Evolutionary conservation across 2,329 filamentous ascomycete species (phyloP), one percentile per base, ranked within the genome.

Genomic region (Ampelomyces quisqualis): DNA sequence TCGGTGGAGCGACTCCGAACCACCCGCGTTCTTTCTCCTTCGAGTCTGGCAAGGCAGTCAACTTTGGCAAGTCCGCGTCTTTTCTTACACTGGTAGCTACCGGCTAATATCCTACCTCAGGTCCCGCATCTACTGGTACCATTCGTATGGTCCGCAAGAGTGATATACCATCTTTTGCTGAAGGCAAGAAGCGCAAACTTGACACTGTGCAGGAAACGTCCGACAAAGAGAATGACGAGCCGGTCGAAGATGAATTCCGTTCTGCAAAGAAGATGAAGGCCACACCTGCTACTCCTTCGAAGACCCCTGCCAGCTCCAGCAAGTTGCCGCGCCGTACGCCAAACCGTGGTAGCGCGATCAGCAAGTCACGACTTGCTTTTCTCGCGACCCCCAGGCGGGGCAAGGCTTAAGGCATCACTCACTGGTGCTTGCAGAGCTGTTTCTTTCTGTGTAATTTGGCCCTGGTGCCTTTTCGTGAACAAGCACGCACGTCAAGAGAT

Each of bases 1-100:
- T 69, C 33, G 58, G 66, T 34, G 58, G 57, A 19, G 47, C 51
- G 28, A 38, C 51, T 18, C 46, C 46, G 7, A 58, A 49, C 37
- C 65, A 60, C 2, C 64, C 71, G 5, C 64, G 65, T 17, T 64
- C 72, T 40, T 77, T 77, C 57, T 77, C 73, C 4, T 76, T 78
- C 66, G 64, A 73, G 45, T 70, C 73, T 18, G 69, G 67, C 45
- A 67, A 69, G 37, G 58, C 63, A 14, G 71, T 77, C 47, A 63
- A 66, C 17, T 77, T 77, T 42, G 54, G 56, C 56, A 40, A 30
- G 48, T 46, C 3, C 1, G 5, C 19, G 6, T 32, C 8, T 27
- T 22, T 5, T 27, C 27, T 5, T n/a, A 24, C 18, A 19, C 11
- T 8, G 5, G 17, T 19, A 9, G 17, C 4, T 11, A 31, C 7